Base-by-base conservation (phyloP, 2,329 filamentous ascomycete species). In the Plenodomus lindquistii region DNA sequence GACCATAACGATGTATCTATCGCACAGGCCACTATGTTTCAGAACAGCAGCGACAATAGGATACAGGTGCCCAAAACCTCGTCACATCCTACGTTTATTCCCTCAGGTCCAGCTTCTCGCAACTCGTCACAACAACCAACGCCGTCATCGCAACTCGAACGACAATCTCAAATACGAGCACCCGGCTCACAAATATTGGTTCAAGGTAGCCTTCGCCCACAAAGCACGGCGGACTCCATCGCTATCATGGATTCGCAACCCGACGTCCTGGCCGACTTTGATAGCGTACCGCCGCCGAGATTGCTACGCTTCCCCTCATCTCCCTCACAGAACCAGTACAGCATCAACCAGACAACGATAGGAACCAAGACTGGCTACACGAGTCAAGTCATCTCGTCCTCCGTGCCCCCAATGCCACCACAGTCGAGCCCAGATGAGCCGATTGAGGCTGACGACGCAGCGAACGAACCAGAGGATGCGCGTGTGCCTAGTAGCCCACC, bases 211-310 rank as follows among this genome's bases (percentile, higher is more conserved):
- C 46, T 55, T 15, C 58, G 42, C 40, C 56, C 59, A 4, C 56
- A 57, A 21, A 62, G 63, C 39, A 67, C 61, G 44, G 71, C 65
- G 38, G 73, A 74, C 39, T 65, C 59, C 10, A 68, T 74, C 18
- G 72, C 76, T 8, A 66, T 79, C 16, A 75, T 75, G 47, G 73
- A 79, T 47, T 79, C 77, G 15, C 77, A 79, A 44, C 74, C 74
- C 10, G 65, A 70, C 9, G 54, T 57, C 15, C 56, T 52, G 40
- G 54, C 52, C 13, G 53, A 66, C 21, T 44, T 60, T 13, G 63
- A 69, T 8, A 64, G 59, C 41, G 51, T 63, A 34, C 59, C 53
- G 5, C 62, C 50, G 18, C 69, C 67, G n/a, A 65, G 62, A 31
- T 50, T 56, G 11, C 44, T 63, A 8, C 57, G 65, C 4, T 65